Conservation (phyloP, 2,329 filamentous ascomycete species). For the Zymoseptoria crescenta region DNA sequence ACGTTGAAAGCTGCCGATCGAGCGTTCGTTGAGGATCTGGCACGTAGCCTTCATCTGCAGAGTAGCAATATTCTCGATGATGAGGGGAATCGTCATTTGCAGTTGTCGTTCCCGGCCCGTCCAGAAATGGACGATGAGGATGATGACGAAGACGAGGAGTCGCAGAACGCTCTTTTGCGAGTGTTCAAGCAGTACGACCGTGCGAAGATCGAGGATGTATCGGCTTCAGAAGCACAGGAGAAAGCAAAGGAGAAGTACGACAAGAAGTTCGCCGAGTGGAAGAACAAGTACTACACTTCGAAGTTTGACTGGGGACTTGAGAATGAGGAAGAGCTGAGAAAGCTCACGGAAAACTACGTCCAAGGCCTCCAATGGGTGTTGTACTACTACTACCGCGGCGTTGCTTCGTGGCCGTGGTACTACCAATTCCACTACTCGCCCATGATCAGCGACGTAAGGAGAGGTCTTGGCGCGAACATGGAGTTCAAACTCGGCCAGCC, state of each 20-base stretch:
- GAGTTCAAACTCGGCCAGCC: constrained; percentile 92
- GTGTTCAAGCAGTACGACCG: constrained; percentile 88
- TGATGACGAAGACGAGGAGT: constrained; percentile 74
- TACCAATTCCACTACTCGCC: constrained; percentile 95
- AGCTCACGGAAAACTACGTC: constrained; percentile 90
- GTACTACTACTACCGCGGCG: constrained; percentile 95
- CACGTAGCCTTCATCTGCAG: constrained; percentile 57
- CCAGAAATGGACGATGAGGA: constrained; percentile 46
- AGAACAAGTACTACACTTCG: constrained; percentile 81
- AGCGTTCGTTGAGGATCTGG: constrained; percentile 85
- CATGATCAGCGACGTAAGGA: constrained; percentile 91
- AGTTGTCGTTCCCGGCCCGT: constrained; percentile 52
- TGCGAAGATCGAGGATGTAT: constrained; percentile 73
- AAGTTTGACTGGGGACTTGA: constrained; percentile 88
- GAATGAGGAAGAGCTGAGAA: constrained; percentile 69
- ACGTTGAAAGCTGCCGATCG: constrained; percentile 75
- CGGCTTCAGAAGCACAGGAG: constrained; percentile 68
- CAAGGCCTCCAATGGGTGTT: constrained; percentile 97
- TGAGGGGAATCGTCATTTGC: constrained; percentile 58
- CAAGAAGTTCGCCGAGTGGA: constrained; percentile 84
- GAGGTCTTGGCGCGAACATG: constrained; percentile 76
- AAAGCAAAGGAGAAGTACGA: constrained; percentile 81
- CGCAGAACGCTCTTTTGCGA: constrained; percentile 71
- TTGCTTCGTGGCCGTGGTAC: constrained; percentile 98
- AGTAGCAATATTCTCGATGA: constrained; percentile 59